Evolutionary conservation across 2,329 filamentous ascomycete genomes (phyloP).

Genomic region (Thelonectria discophora): DNA sequence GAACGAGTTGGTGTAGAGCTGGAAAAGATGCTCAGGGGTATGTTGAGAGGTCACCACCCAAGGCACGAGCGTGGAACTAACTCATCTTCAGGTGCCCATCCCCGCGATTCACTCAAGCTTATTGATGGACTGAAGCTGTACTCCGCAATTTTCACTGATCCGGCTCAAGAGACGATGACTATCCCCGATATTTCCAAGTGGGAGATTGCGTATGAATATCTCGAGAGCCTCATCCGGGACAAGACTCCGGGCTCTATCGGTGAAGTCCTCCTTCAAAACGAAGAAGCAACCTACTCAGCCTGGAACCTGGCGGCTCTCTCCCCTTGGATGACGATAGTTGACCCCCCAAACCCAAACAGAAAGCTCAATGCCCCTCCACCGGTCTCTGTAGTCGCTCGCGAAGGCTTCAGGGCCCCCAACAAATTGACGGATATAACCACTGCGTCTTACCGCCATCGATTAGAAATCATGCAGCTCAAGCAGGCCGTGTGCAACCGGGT

Average conservation of each 20-base stretch:
- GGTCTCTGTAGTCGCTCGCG: slow-evolving; percentile 65
- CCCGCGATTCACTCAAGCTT: slow-evolving; percentile 68
- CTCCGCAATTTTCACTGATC: slow-evolving; percentile 77
- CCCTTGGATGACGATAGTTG: slow-evolving; percentile 71
- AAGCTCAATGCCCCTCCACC: slow-evolving; percentile 63
- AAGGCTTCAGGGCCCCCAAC: slow-evolving; percentile 83
- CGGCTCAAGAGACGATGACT: slow-evolving; percentile 61
- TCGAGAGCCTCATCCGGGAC: slow-evolving; percentile 61
- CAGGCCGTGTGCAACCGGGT: slow-evolving; percentile 58
- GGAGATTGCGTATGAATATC: slow-evolving; percentile 69
- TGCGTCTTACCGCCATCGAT: slow-evolving; percentile 68
- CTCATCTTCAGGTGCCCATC: slow-evolving; percentile 61
- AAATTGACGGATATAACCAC: slow-evolving; percentile 75
- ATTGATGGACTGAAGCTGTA: slow-evolving; percentile 75
- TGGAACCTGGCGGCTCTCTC: slow-evolving; percentile 81
- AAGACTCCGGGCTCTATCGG: slow-evolving; percentile 59
- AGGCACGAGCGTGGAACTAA: slow-evolving; percentile 7
- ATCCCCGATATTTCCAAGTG: slow-evolving; percentile 69
- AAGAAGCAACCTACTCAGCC: slow-evolving; percentile 73
- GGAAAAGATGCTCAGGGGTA: slow-evolving; percentile 88
- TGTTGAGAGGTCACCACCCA: neutral
- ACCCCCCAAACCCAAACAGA: slow-evolving; percentile 53
- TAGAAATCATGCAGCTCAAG: slow-evolving; percentile 71
- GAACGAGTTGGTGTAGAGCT: slow-evolving; percentile 89
- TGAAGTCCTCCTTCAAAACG: slow-evolving; percentile 65